Base-by-base conservation (phyloP, 2,329 filamentous ascomycete species). In the Fusarium compactum region DNA sequence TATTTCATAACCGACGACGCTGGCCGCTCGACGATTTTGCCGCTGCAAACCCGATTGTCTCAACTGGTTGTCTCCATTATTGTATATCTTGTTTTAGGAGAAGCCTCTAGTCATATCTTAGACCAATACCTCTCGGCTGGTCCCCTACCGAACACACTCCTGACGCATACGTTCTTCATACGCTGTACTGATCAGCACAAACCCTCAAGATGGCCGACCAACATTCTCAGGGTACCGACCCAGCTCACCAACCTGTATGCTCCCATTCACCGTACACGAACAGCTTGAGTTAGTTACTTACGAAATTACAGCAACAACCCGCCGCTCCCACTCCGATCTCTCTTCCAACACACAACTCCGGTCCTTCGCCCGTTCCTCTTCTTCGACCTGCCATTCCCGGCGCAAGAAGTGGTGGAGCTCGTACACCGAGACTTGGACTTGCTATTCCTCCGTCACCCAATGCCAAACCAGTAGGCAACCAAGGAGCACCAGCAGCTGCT, bases 381-480 rank as follows among this genome's bases (percentile, higher is more conserved):
- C 90, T 97, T 60, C 91, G 94, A 66, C 92, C 94, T 58, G 93
- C 94, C 67, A 90, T 97, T 60, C 92, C 92, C 41, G 92, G 93
- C 70, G 85, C 84, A 71, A 87, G 90, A 74, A 86, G 86, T 69
- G 86, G 85, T 73, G 90, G 89, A 63, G 84, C 86, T 64, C 87
- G 92, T 69, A 86, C 91, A 56, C 94, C 94, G 29, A 90, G 92
- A 75, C 87, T 98, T 62, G 95, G 94, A 46, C 88, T 98, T 60
- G 93, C 95, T 47, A 98, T 98, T 62, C 95, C 95, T 40, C 90
- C 92, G 1, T 97, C 94, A 38, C 93, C 94, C 51, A 95, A 90
- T 81, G 91, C 86, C 67, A 93, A 95, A 80, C 90, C 95, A 3
- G 89, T 96, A 54, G 88, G 87, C 72, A 85, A 84, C 72, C 85